A percentile compares a stretch with the other conserved stretches of the same genome.
Evolutionary conservation across 2,329 filamentous ascomycete species (phyloP).

Genomic region (Mariannaea elegans): DNA sequence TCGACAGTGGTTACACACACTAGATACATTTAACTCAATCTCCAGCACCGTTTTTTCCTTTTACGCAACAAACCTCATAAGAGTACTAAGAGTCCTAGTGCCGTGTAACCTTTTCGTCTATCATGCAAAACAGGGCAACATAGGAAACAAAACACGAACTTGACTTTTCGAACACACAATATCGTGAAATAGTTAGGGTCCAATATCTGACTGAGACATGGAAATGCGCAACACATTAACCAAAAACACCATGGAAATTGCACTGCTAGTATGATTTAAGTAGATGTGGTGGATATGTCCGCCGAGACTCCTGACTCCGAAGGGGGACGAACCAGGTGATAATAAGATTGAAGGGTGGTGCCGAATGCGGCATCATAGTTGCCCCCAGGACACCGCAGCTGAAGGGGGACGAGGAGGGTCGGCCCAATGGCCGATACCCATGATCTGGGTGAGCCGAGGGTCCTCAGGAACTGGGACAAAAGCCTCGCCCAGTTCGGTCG

Average conservation of each 20-base stretch:
- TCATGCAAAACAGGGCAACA: background rate
- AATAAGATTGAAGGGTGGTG: background rate
- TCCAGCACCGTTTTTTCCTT: no score
- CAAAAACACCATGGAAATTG: background rate
- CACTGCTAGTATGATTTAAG: no score
- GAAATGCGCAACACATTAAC: background rate
- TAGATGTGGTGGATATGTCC: no score
- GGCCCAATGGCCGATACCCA: constrained; percentile 35
- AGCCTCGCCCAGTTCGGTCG: constrained; percentile 21
- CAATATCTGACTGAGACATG: background rate
- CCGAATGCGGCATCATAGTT: background rate
- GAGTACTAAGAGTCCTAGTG: no score
- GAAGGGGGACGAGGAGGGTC: constrained; percentile 22
- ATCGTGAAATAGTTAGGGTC: background rate
- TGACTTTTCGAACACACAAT: no score
- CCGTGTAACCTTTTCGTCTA: background rate
- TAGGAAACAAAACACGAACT: background rate
- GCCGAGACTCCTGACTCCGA: background rate
- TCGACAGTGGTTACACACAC: no score
- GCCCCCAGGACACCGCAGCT: background rate
- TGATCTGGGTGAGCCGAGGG: constrained; percentile 23
- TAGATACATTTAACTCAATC: no score
- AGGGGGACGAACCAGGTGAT: background rate
- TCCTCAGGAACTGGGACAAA: constrained; percentile 9
- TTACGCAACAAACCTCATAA: no score